A percentile compares a stretch with the other conserved stretches of the same genome.
Evolutionary conservation across 1,284 basidiomycete genomes (phyloP).

Genomic region (Leccinum holopus): DNA sequence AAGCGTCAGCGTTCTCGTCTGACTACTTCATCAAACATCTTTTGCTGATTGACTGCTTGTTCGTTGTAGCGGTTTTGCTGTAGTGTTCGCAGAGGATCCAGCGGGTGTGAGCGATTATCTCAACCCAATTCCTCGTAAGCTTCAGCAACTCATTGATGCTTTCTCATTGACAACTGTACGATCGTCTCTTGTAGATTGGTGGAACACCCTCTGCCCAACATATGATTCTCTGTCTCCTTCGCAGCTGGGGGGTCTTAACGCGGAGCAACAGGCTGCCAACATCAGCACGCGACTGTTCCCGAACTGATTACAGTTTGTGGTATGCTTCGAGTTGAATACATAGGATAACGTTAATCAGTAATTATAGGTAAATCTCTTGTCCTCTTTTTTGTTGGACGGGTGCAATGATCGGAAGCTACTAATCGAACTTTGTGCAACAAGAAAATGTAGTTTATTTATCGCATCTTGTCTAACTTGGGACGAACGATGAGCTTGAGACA

Average conservation of each 20-base stretch:
- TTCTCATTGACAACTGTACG: neutral
- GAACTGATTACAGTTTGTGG: neutral
- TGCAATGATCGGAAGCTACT: neutral
- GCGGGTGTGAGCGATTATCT: slow-evolving; percentile 17
- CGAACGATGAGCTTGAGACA: neutral
- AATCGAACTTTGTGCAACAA: neutral
- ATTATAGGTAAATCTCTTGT: neutral
- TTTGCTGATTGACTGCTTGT: slow-evolving; percentile 1
- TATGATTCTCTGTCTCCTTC: neutral
- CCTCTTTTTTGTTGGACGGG: neutral
- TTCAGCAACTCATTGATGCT: neutral
- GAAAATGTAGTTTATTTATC: neutral
- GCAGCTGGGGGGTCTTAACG: neutral
- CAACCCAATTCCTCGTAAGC: slow-evolving; percentile 16
- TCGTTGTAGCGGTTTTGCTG: slow-evolving; percentile 35
- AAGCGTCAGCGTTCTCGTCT: slow-evolving; percentile 26
- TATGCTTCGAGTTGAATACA: neutral
- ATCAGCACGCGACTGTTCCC: neutral
- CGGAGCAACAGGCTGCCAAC: neutral
- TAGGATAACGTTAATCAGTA: neutral
- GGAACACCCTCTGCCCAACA: neutral
- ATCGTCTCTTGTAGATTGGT: neutral
- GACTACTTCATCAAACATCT: neutral
- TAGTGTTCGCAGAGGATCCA: slow-evolving; percentile 41
- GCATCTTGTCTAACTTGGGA: neutral